Evolutionary conservation across 192 early-diverging fungal species (phyloP), one percentile per base, ranked within the genome.

Genomic region (Gamsiella multidivaricata): DNA sequence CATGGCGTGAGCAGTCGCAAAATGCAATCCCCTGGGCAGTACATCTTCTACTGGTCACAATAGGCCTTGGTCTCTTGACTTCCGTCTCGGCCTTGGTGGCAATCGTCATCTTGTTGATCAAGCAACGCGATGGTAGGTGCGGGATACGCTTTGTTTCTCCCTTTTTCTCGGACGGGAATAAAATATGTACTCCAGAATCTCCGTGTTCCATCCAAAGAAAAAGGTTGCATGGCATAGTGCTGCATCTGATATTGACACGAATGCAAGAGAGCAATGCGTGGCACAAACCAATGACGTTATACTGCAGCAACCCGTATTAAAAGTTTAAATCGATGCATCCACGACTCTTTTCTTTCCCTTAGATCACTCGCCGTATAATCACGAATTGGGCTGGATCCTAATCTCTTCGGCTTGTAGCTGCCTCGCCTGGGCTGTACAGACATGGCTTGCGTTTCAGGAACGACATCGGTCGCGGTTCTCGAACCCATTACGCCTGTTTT

Each of bases 361-460:
- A 59, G 56, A 14, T 22, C 5, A 43, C 18, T 11, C 56, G 6
- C 23, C 25, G 3, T 14, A 36, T 7, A 43, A 3, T 32, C 28
- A 42, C 14, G 54, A 41, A 6, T 31, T 69, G 22, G 20, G 49
- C 54, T 56, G 58, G 60, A 49, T 33, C 25, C 37, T 78, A 46
- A 42, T 46, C 22, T 78, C 74, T 3, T 50, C 65, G 14, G 41
- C 28, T 6, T 78, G 74, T 22, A 43, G 53, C n/a, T 55, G 52
- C 55, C 6, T 69, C 11, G 74, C 74, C 7, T 78, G 74, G 74
- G 15, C 41, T 25, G 29, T 37, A 15, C 66, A 78, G 14, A 50
- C 54, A 15, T 62, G 42, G 32, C 42, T 69, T 14, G 54, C 54
- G 14, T 54, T 78, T 18, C 42, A 58, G 43, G 65, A 66, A 31